Evolutionary conservation across 306 rosid genomes (phyloP).

Genomic region (Trifolium dubium): DNA sequence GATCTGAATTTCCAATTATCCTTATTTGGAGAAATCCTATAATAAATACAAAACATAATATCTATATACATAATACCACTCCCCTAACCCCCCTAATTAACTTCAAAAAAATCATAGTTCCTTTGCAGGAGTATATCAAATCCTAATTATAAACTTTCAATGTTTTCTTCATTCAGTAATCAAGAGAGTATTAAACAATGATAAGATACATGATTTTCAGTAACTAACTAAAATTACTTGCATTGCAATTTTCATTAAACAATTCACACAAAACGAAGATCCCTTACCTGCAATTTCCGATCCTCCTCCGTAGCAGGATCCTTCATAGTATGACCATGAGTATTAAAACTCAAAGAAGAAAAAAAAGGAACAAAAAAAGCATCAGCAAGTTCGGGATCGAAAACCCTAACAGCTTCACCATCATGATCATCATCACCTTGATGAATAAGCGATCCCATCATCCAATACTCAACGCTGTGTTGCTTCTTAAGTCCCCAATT

Average conservation of each 20-base stretch:
- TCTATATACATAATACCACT: not conserved
- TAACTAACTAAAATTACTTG: not conserved
- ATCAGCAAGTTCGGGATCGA: conserved; percentile 82
- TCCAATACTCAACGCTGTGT: conserved; percentile 97
- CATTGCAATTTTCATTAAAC: not conserved
- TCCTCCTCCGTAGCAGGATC: conserved; percentile 81
- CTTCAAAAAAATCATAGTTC: too few species aligned
- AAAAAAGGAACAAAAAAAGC: conserved; percentile 91
- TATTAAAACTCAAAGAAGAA: conserved; percentile 90
- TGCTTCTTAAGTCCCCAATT: conserved; percentile 84
- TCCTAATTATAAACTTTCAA: too few species aligned
- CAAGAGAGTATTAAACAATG: too few species aligned
- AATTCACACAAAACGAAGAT: not conserved
- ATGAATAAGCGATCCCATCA: conserved; percentile 88
- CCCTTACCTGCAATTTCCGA: conserved; percentile 81
- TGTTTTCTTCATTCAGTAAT: too few species aligned
- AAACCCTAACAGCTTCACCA: conserved; percentile 77
- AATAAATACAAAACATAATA: not conserved
- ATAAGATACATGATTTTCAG: too few species aligned
- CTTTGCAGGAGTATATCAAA: too few species aligned
- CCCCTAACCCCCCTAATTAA: not conserved
- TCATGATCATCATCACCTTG: conserved; percentile 45
- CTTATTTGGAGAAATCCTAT: not conserved
- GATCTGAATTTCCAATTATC: not conserved
- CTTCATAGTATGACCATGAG: conserved; percentile 85